Base-by-base conservation (phyloP, 73 alveolate genomes). In the Paramecium primaurelia region DNA sequence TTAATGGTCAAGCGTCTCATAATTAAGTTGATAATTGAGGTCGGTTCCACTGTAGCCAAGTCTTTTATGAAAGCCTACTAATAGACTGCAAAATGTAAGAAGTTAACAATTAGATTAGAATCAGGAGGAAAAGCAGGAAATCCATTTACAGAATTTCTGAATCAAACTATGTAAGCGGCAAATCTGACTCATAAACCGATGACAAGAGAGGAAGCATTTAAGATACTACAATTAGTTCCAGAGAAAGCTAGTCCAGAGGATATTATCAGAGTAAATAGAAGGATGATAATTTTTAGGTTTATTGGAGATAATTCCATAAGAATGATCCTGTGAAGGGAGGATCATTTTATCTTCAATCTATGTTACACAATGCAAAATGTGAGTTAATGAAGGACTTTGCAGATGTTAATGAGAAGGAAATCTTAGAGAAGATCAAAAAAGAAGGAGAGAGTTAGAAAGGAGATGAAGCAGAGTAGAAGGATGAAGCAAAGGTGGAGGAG, bases 251-350 rank as follows among this genome's bases (percentile, higher is more conserved):
- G 14, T 18, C 75, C 45, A 8, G 77, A 42, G 32, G 90, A 80
- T 97, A 93, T 94, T 97, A 98, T 95, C 99, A 38, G 97, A 97
- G 94, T 97, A 97, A 96, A 93, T 95, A 96, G 86, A 98, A 97
- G 94, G 96, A 97, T 96, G 95, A 97, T 93, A 86, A 54, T 54
- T 54, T 54, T 0, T n/a, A 54, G 60, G 60, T 49, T 49, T 49
- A 80, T 80, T 80, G 77, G 91, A 40, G 91, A 94, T 93, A 96
- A 26, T 49, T 77, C 49, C 77, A 77, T 45, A 77, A 77, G 49
- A 77, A 77, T 77, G 90, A 77, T 42, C 71, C 90, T 12, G 73
- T 77, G 20, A 77, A 77, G 40, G 71, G 73, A 42, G 73, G 90
- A n/a, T 77, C 73, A 38, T 77, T 77, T 40, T 38, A 38, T 5